phyloP scores from a whole-genome alignment of 2,329 filamentous ascomycete genomes.

The Cadophora gregata region DNA sequence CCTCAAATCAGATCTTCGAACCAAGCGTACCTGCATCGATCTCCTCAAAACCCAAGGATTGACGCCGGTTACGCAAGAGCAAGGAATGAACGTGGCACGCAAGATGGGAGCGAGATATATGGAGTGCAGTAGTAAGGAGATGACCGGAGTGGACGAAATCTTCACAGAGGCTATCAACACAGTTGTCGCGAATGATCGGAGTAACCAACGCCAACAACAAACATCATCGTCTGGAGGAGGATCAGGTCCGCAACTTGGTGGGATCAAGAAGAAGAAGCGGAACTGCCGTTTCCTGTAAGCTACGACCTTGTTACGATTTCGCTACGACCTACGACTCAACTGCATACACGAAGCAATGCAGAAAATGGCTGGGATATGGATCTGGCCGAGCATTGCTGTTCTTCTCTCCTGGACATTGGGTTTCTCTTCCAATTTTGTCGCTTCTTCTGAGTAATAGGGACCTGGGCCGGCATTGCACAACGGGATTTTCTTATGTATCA shows the following conservation, averaged over 20 bases:
- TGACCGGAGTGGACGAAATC: slow-evolving; percentile 94
- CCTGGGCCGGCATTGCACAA: slow-evolving; percentile 34
- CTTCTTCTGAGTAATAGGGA: slow-evolving; percentile 39
- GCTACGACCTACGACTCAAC: slow-evolving; percentile 41
- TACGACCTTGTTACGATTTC: slow-evolving; percentile 40
- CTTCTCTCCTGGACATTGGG: slow-evolving; percentile 24
- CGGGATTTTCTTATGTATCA: slow-evolving; percentile 43
- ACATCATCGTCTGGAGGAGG: slow-evolving; percentile 22
- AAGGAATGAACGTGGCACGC: slow-evolving; percentile 84
- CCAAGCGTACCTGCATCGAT: slow-evolving; percentile 96
- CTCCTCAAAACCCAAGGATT: slow-evolving; percentile 98
- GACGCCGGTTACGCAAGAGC: slow-evolving; percentile 90
- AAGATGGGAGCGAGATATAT: slow-evolving; percentile 97
- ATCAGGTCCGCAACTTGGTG: slow-evolving; percentile 45
- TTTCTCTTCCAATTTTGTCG: slow-evolving; percentile 30
- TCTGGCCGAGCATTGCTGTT: slow-evolving; percentile 30
- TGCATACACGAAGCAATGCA: slow-evolving; percentile 40
- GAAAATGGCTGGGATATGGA: slow-evolving; percentile 28
- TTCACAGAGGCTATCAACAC: slow-evolving; percentile 92
- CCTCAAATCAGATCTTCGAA: slow-evolving; percentile 94
- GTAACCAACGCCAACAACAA: slow-evolving; percentile 52
- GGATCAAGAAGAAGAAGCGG: slow-evolving; percentile 80
- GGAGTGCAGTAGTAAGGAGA: slow-evolving; percentile 98
- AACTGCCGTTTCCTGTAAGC: slow-evolving; percentile 77
- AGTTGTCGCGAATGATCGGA: slow-evolving; percentile 80